A percentile compares a stretch with the other conserved stretches of the same genome.
phyloP scores from a whole-genome alignment of 371 early-diverging fungal genomes.

The Rhizopus microsporus region DNA sequence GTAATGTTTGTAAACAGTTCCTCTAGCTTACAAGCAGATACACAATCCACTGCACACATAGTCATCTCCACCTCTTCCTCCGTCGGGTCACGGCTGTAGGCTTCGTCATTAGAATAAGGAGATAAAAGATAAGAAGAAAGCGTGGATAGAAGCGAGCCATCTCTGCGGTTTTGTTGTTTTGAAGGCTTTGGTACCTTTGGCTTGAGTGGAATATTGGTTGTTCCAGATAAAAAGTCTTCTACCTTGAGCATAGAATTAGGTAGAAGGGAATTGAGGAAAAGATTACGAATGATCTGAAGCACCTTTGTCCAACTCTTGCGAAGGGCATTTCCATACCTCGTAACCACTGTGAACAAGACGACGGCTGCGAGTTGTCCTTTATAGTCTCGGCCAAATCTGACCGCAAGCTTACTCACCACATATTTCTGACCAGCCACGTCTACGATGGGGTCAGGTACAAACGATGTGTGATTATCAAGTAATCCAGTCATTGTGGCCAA shows the following conservation, averaged over 20 bases:
- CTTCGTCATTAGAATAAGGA: constrained; percentile 63
- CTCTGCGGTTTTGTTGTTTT: constrained; percentile 56
- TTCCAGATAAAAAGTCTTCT: constrained; percentile 76
- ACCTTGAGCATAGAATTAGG: constrained; percentile 68
- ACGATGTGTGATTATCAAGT: constrained; percentile 52
- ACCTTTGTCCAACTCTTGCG: constrained; percentile 77
- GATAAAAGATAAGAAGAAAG: constrained; percentile 77
- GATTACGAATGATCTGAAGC: constrained; percentile 72
- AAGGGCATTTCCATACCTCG: constrained; percentile 72
- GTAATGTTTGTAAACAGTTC: constrained; percentile 75
- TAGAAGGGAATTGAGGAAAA: constrained; percentile 75
- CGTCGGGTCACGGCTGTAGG: constrained; percentile 64
- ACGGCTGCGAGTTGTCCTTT: constrained; percentile 89
- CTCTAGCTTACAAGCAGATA: constrained; percentile 72
- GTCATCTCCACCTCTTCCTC: constrained; percentile 76
- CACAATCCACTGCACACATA: constrained; percentile 70
- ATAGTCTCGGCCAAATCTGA: constrained; percentile 88
- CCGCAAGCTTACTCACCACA: constrained; percentile 68
- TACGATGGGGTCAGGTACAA: constrained; percentile 59
- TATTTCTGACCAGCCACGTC: constrained; percentile 64
- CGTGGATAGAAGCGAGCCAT: constrained; percentile 77
- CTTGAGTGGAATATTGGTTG: constrained; percentile 71
- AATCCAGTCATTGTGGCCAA: constrained; percentile 78
- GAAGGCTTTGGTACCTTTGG: constrained; percentile 51
- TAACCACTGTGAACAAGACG: constrained; percentile 76